Base-by-base conservation (phyloP, 2,329 filamentous ascomycete species). In the Amauroascus verrucosus region DNA sequence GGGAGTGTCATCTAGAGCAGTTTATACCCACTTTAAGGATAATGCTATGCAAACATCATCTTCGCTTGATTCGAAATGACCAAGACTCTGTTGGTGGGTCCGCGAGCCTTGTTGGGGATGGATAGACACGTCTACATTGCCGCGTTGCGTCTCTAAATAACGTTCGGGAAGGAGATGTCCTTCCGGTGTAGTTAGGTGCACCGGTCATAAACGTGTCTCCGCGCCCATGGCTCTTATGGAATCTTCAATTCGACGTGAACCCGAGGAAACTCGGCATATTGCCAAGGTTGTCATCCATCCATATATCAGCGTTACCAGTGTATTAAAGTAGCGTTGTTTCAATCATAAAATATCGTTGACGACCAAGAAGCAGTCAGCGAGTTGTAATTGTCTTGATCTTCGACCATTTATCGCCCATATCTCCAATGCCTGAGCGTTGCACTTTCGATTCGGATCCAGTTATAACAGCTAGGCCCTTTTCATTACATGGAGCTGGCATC, bases 401-500 rank as follows among this genome's bases (percentile, higher is more conserved):
- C 5, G 20, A 13, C 9, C 18, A 11, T 28, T 26, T 48, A n/a
- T 18, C 14, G 22, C 14, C 46, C 45, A n/a, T 9, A 3, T 48
- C 6, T 26, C 16, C 9, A 35, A 20, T 13, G 3, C 14, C 32
- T 9, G 46, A 47, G 14, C n/a, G 5, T 47, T 35, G n/a, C 2
- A 24, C 6, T 44, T 44, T 22, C 20, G 3, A 16, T 20, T 50
- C 48, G 1, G 32, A 14, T 30, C 41, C 48, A 30, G 24, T 26
- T 33, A 35, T 47, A 22, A 40, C 35, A 26, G 44, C 46, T 26
- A 46, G 33, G 8, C 20, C 30, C 18, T 46, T 55, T 50, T 46
- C 41, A n/a, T 32, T n/a, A 56, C 65, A 70, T 9, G 63, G 60
- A 32, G 61, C 57, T 13, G 70, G 57, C 1, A 64, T 62, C 26